A percentile compares a stretch with the other conserved stretches of the same genome.
Conservation (phyloP, 208 protist species). For the Leptomonas seymouri region DNA sequence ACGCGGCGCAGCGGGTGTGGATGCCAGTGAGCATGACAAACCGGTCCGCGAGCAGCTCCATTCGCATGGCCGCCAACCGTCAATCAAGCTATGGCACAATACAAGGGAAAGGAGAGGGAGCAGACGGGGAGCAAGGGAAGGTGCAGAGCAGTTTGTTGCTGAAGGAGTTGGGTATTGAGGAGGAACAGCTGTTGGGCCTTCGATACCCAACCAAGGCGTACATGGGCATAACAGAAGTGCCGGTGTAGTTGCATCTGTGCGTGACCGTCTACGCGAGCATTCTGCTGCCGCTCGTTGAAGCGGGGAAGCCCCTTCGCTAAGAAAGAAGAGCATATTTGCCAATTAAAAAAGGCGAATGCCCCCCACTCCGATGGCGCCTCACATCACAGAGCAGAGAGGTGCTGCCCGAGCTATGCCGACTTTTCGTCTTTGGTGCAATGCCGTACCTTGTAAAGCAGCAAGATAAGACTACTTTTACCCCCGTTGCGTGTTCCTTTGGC, state of each 20-base stretch:
- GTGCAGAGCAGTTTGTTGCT: constrained; percentile 25
- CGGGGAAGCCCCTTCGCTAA: no score
- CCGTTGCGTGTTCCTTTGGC: no score
- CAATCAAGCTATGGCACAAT: constrained; percentile 29
- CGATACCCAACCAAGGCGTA: constrained; percentile 59
- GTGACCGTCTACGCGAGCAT: no score
- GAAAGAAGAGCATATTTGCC: no score
- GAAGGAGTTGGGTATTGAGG: constrained; percentile 38
- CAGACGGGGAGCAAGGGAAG: neutral
- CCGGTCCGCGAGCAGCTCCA: constrained; percentile 33
- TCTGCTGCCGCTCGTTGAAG: no score
- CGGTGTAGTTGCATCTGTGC: constrained; percentile 6
- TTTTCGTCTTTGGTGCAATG: no score
- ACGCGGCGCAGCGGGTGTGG: constrained; percentile 49
- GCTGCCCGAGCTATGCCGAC: no score
- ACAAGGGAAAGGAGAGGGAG: constrained; percentile 1
- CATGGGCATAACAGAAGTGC: constrained; percentile 27
- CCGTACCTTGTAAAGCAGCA: no score
- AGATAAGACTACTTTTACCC: no score
- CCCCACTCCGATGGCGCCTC: no score
- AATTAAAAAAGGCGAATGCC: no score
- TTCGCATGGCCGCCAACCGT: constrained; percentile 29
- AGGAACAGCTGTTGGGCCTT: constrained; percentile 54
- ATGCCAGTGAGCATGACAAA: constrained; percentile 13
- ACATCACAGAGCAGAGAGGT: no score